Conservation (phyloP, 768 basidiomycete genomes). For the Nevesoporus exiguus region DNA sequence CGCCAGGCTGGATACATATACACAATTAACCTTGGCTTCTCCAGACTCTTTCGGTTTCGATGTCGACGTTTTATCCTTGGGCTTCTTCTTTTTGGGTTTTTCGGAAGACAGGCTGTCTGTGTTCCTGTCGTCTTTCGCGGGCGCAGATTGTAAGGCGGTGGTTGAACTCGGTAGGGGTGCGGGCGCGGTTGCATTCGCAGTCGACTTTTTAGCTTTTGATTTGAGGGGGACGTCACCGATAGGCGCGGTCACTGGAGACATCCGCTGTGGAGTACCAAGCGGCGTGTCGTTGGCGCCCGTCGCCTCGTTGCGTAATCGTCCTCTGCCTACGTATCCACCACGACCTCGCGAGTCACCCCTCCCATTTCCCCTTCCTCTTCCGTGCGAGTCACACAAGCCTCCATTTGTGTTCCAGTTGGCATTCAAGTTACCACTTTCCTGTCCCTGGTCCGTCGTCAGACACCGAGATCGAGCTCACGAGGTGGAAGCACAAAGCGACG, state of each 20-base stretch:
- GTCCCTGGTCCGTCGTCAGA: conserved; percentile 4
- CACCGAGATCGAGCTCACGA: not conserved
- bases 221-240: conserved; percentile 5
- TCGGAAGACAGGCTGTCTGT: not conserved
- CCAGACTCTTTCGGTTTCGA: conserved; percentile 5
- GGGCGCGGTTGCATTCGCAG: too few relatives aligned
- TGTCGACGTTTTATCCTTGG: conserved; percentile 15
- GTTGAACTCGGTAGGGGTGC: not conserved
- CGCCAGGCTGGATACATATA: conserved; percentile 1
- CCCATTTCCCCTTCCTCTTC: conserved; percentile 35
- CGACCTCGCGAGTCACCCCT: conserved; percentile 29
- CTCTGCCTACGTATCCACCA: conserved; percentile 27
- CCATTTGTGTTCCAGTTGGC: conserved; percentile 15
- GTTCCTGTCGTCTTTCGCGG: conserved; percentile 1
- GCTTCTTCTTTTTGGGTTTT: conserved; percentile 20
- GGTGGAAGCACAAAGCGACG: not conserved
- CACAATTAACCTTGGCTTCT: conserved; percentile 13
- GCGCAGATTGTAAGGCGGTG: not conserved
- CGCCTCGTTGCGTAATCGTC: conserved; percentile 19
- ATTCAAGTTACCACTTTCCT: conserved; percentile 3
- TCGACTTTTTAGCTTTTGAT: not conserved
- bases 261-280: conserved; percentile 57
- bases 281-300: conserved; percentile 75
- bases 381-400: conserved; percentile 8
- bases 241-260: conserved; percentile 40